Evolutionary conservation across 768 basidiomycete genomes (phyloP).

Genomic region (Kwoniella europaea): DNA sequence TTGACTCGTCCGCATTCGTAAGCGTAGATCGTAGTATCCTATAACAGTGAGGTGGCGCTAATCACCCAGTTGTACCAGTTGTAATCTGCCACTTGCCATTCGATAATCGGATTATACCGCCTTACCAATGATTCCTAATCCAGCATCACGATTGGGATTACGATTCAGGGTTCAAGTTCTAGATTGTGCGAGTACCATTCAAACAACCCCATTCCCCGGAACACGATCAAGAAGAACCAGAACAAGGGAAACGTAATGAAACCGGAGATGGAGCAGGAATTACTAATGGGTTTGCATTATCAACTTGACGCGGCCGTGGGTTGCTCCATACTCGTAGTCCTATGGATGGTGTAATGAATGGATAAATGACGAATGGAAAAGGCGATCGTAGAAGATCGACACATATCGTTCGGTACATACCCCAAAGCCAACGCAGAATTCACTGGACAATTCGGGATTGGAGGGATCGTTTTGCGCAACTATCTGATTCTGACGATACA

Average conservation of each 20-base stretch:
- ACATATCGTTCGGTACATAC: too few species aligned
- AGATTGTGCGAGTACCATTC: not conserved
- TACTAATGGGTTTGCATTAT: too few species aligned
- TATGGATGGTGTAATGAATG: too few species aligned
- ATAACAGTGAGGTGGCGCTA: slow-evolving; percentile 8
- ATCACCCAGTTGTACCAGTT: not conserved
- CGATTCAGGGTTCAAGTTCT: not conserved
- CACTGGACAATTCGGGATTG: too few species aligned
- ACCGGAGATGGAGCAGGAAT: not conserved
- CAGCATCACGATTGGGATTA: not conserved
- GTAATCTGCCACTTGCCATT: not conserved
- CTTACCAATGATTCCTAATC: not conserved
- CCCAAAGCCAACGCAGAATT: too few species aligned
- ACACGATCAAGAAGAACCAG: not conserved
- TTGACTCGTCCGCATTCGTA: slow-evolving; percentile 20
- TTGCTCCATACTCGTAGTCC: too few species aligned
- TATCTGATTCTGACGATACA: too few species aligned
- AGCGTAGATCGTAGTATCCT: slow-evolving; percentile 2
- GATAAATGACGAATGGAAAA: too few species aligned
- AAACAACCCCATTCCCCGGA: not conserved
- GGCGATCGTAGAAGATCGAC: too few species aligned
- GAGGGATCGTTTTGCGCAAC: too few species aligned
- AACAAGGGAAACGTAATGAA: not conserved
- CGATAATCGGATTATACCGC: slow-evolving; percentile 7
- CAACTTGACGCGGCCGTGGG: too few species aligned